Evolutionary conservation across 306 rosid genomes (phyloP).

Genomic region (Mucuna pruriens): DNA sequence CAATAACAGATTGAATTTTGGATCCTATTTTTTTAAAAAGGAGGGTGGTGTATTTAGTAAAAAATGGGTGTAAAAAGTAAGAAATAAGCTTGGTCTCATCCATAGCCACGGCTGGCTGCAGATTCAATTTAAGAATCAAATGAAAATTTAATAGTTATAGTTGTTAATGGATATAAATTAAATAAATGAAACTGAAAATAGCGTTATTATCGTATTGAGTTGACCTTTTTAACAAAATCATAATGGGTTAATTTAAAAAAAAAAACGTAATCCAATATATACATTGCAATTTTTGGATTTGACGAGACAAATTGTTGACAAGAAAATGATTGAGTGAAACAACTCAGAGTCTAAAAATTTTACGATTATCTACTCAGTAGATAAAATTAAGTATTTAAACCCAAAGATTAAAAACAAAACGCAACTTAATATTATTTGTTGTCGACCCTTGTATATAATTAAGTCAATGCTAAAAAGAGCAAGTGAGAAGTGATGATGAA

Average conservation of each 20-base stretch:
- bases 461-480: background rate
- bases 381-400: background rate
- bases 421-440: background rate
- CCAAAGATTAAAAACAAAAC: background rate
- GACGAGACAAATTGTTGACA: background rate
- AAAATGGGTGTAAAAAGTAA: too few species aligned
- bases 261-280: background rate
- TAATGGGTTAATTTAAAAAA: background rate
- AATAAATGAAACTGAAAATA: background rate
- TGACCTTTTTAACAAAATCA: background rate
- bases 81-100: background rate
- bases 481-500: background rate
- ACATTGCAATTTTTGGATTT: background rate
- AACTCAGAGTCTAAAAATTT: too few species aligned
- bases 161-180: background rate
- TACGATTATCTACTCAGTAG: too few species aligned
- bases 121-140: background rate
- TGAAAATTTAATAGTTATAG: background rate
- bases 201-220: background rate
- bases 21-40: too few species aligned
- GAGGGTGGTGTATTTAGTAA: too few species aligned
- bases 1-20: too few species aligned
- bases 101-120: background rate
- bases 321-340: too few species aligned
- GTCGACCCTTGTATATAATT: background rate